phyloP scores from a whole-genome alignment of 495 filamentous ascomycete species.

The Eremomyces bilateralis region DNA sequence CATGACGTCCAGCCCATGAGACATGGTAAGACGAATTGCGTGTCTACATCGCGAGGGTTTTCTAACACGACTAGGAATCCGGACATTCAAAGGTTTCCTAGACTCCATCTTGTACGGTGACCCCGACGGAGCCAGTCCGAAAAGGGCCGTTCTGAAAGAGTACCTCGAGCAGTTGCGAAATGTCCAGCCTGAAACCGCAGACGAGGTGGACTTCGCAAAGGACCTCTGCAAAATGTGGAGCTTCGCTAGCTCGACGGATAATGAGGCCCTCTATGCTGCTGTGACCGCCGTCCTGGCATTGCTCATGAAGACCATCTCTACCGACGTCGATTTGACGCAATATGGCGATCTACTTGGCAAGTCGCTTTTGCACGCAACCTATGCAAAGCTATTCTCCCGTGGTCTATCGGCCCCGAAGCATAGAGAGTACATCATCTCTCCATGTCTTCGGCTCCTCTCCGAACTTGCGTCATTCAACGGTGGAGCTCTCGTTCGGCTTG shows the following conservation, averaged over 20 bases:
- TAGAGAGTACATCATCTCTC: conserved; percentile 70
- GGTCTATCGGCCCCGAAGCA: conserved; percentile 48
- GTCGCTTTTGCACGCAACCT: conserved; percentile 47
- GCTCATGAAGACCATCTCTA: conserved; percentile 51
- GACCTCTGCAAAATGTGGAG: conserved; percentile 65
- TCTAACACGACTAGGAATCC: conserved; percentile 31
- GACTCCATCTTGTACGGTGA: conserved; percentile 33
- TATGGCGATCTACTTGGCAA: conserved; percentile 52
- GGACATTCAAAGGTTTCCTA: conserved; percentile 57
- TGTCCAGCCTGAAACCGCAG: conserved; percentile 33
- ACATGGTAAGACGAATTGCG: conserved; percentile 4
- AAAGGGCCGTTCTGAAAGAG: conserved; percentile 11
- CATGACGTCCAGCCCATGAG: conserved; percentile 5
- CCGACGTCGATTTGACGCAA: conserved; percentile 42
- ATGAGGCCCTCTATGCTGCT: conserved; percentile 51
- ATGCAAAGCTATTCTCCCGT: conserved; percentile 47
- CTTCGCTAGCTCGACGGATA: conserved; percentile 45
- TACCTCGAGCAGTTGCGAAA: conserved; percentile 58
- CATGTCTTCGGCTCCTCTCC: conserved; percentile 55
- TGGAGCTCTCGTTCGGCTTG: conserved; percentile 43
- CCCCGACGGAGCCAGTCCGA: conserved; percentile 9
- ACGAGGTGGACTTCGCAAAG: conserved; percentile 37
- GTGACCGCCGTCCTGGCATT: conserved; percentile 56
- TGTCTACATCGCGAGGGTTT: background rate
- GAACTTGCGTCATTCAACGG: conserved; percentile 67